Base-by-base conservation (phyloP, 1,139 yeast genomes). In the Hansenula sp. region DNA sequence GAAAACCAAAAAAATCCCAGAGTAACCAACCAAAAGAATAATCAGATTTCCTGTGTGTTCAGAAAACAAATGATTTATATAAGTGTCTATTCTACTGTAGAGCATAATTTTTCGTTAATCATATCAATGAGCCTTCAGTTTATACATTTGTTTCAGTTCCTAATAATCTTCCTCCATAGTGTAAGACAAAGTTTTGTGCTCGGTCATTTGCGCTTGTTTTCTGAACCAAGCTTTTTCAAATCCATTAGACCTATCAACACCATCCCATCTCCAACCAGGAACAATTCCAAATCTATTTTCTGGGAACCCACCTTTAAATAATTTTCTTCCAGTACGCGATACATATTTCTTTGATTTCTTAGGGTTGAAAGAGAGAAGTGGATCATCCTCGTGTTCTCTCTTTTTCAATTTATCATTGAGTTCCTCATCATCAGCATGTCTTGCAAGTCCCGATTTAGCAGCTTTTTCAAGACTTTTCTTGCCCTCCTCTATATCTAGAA, bases 191-290 rank as follows among this genome's bases (percentile, higher is more conserved):
- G 60, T 61, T 43, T 67, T 63, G 45, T 59, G 55, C 47, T 70
- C 66, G 48, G 71, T 68, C 10, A 55, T 45, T 42, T 81, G 84
- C 29, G 69, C 72, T 44, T 78, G 77, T 49, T 74, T 76, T 33
- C 75, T 69, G 57, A 87, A 72, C 71, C 86, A 75, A 48, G 74
- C 68, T 41, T 68, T 69, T 59, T 91, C 98, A 63, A 86, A 91
- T n/a, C 97, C 97, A 59, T 84, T 91, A 0, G 95, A 79, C 47
- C 98, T 68, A 62, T 89, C 94, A 0, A 90, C 82, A 0, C 98
- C 98, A 61, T 91, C 98, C 98, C 98, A 91, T 45, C 88, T 70
- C 52, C 72, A 70, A 0, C 98, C 97, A 0, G 97, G 96, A 6
- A 68, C 67, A 17, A 91, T 82, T 4, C 76, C 76, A 63, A 88